A percentile compares a stretch with the other conserved stretches of the same genome.
phyloP scores from a whole-genome alignment of 768 basidiomycete species.

The Dioszegia aurantiaca region DNA sequence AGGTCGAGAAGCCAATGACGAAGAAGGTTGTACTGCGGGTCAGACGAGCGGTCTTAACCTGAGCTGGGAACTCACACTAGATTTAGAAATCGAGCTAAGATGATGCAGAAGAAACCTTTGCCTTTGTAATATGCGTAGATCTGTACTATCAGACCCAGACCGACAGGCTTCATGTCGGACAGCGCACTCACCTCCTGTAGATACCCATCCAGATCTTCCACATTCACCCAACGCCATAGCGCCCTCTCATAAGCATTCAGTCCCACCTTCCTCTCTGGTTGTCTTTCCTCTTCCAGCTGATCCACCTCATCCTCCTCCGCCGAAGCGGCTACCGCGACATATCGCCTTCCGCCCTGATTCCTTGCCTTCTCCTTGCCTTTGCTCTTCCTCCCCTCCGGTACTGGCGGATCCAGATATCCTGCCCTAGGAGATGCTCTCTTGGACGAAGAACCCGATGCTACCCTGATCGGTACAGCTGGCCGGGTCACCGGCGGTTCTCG shows the following conservation, averaged over 20 bases:
- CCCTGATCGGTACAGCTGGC: slow-evolving; percentile 7
- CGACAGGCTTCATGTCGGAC: neutral
- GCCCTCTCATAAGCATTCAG: slow-evolving; percentile 66
- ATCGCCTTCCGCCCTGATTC: slow-evolving; percentile 28
- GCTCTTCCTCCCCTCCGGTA: neutral
- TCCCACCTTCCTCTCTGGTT: slow-evolving; percentile 18
- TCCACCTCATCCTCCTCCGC: slow-evolving; percentile 30
- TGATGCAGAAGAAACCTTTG: slow-evolving; percentile 94
- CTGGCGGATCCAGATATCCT: slow-evolving; percentile 39
- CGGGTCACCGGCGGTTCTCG: slow-evolving; percentile 17
- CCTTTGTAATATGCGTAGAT: slow-evolving; percentile 91
- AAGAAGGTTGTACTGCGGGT: slow-evolving; percentile 83
- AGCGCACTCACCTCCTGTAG: slow-evolving; percentile 77
- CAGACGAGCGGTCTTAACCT: neutral
- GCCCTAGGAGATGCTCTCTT: slow-evolving; percentile 12
- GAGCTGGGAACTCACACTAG: slow-evolving; percentile 62
- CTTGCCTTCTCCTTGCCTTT: slow-evolving; percentile 40
- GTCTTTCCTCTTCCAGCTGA: slow-evolving; percentile 8
- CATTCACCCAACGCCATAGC: slow-evolving; percentile 98
- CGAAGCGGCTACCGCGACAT: slow-evolving; percentile 28
- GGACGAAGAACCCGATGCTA: slow-evolving; percentile 7
- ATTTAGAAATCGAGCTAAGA: slow-evolving; percentile 83
- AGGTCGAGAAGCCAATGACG: slow-evolving; percentile 97
- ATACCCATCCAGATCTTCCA: slow-evolving; percentile 93
- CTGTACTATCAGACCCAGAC: slow-evolving; percentile 28